Evolutionary conservation across 2,329 filamentous ascomycete genomes (phyloP), one percentile per base, ranked within the genome.

Genomic region (Claviceps pazoutovae): DNA sequence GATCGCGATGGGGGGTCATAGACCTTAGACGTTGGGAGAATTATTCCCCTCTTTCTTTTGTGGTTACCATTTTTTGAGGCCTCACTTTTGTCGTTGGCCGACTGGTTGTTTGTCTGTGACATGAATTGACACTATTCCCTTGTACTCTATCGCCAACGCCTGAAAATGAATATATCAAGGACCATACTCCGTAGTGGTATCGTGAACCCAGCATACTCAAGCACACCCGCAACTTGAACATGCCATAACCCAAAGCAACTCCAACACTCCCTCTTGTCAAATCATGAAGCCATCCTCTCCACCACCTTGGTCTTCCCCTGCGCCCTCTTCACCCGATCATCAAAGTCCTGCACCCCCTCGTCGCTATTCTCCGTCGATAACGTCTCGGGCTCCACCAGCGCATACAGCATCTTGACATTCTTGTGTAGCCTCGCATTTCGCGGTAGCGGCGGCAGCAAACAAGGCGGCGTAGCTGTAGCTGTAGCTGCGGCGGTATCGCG

Each of bases 311-410:
- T 79, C 65, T 95, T 96, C 3, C 85, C 85, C 58, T 82, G 79
- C 4, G 89, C 91, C 56, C 87, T 79, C 68, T 90, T 93, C 41
- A 95, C 64, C 13, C 90, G 76, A 64, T 96, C 88, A 61, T 98
- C 93, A 61, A 95, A 90, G 61, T 96, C 90, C 49, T 85, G 84
- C 21, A 98, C 89, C 0, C 84, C 83, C 46, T 95, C 88, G 63
- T 97, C 91, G 4, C 80, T 84, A 63, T 98, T 98, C 54, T 83
- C 76, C 19, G 83, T 90, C 16, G 83, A 82, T 44, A 96, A 68
- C 1, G 82, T 91, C 5, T 82, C 81, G 0, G 84, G 83, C 64
- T 95, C 88, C 3, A 88, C 82, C 14, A 96, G 73, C 23, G 84
- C 83, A 55, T 88, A 83, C 9, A 97, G 73, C 7, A 81, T 78